Conservation (phyloP, 805 yeast genomes). For the Wickerhamiella cacticola region DNA sequence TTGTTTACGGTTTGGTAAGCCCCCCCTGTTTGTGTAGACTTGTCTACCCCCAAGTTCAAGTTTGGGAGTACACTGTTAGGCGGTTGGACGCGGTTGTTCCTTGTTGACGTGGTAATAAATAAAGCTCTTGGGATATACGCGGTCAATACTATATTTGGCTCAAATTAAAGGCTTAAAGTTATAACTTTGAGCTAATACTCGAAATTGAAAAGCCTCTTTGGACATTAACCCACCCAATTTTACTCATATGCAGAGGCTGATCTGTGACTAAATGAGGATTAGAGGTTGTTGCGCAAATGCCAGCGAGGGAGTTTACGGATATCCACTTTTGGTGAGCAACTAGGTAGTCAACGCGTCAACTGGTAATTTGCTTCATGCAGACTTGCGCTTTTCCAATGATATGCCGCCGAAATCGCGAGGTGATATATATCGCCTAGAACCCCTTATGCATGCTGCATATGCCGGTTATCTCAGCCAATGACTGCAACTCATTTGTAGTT, state of each 20-base stretch:
- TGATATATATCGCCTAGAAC: background rate
- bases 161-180: no score
- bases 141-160: no score
- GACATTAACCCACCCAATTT: no score
- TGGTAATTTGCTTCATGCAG: background rate
- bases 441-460: constrained; percentile 1
- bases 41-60: no score
- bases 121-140: no score
- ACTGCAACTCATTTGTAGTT: constrained; percentile 1
- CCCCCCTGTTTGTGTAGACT: no score
- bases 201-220: no score
- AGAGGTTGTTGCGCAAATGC: background rate
- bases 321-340: no score
- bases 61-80: background rate
- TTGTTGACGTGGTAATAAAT: background rate
- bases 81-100: background rate
- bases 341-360: no score
- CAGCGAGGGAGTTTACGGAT: no score
- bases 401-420: constrained; percentile 9
- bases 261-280: background rate
- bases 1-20: constrained; percentile 6
- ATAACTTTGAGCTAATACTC: no score
- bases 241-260: no score
- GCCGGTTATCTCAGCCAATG: constrained; percentile 9
- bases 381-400: background rate